A percentile compares a stretch with the other conserved stretches of the same genome.
phyloP scores from a whole-genome alignment of 2,329 filamentous ascomycete species.

The Diplodia scrobiculata region DNA sequence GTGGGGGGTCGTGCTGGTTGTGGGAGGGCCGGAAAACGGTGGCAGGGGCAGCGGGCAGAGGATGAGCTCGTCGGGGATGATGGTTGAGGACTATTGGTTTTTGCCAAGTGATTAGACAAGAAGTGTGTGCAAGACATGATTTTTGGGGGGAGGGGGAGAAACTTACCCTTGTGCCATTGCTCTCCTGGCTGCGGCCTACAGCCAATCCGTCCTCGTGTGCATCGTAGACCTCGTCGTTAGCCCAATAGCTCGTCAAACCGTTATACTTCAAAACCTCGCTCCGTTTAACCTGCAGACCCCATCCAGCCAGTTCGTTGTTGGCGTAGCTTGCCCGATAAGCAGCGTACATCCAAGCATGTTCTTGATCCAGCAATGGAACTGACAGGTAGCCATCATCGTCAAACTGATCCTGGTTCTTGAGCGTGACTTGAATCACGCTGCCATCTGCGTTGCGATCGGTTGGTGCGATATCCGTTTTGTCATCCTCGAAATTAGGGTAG shows the following conservation, averaged over 20 bases:
- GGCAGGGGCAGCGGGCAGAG: constrained; percentile 2
- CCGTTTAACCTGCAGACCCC: constrained; percentile 58
- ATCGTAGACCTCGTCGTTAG: constrained; percentile 30
- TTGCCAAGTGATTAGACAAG: not conserved
- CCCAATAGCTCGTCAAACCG: constrained; percentile 45
- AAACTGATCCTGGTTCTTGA: constrained; percentile 61
- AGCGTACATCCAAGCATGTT: constrained; percentile 52
- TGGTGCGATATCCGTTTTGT: constrained; percentile 4
- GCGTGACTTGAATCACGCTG: constrained; percentile 34
- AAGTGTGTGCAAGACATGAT: not conserved
- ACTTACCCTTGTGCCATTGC: constrained; percentile 27
- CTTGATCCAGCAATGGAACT: constrained; percentile 54
- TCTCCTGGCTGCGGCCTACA: constrained; percentile 36
- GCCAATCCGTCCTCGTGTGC: constrained; percentile 36
- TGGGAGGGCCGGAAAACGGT: not conserved
- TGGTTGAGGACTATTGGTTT: not conserved
- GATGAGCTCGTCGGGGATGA: not conserved
- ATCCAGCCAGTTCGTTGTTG: constrained; percentile 55
- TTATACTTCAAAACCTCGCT: constrained; percentile 63
- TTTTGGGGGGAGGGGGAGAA: not conserved
- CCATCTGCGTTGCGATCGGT: not conserved
- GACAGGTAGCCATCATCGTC: constrained; percentile 54
- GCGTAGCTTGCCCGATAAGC: constrained; percentile 62
- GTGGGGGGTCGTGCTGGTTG: not conserved
- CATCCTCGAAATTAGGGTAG: constrained; percentile 8